These are phyloP conservation scores for Thyridium curvatum DNA, from an alignment of 2,329 filamentous ascomycete species.

Conservation along the genomic window DNA sequence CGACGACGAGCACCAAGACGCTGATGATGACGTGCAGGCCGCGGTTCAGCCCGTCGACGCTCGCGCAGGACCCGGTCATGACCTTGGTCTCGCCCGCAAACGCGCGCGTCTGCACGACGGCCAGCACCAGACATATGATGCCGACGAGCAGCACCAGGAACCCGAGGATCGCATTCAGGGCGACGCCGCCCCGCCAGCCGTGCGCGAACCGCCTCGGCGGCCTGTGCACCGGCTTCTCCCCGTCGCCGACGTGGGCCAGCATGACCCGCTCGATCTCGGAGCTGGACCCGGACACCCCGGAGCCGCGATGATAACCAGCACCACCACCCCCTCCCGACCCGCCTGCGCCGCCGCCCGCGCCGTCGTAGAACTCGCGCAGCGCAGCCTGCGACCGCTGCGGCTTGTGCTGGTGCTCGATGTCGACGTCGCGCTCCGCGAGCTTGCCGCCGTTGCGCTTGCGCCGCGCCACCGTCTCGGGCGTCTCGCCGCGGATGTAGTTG, in stretches of 20 bases:
- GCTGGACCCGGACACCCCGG: slow-evolving; percentile 4
- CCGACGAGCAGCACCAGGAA: slow-evolving; percentile 29
- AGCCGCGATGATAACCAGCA: slow-evolving; percentile 5
- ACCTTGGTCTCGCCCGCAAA: slow-evolving; percentile 28
- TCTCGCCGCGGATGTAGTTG: slow-evolving; percentile 49
- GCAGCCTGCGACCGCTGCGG: slow-evolving; percentile 25
- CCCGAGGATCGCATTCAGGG: slow-evolving; percentile 34
- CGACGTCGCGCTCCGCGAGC: slow-evolving; percentile 21
- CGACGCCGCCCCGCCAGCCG: slow-evolving; percentile 43
- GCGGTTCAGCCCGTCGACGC: slow-evolving; percentile 27
- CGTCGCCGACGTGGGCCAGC: too few relatives aligned
- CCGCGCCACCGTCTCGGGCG: slow-evolving; percentile 42
- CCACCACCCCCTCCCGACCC: too few relatives aligned
- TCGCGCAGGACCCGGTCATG: slow-evolving; percentile 29
- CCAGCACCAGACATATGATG: slow-evolving; percentile 27
- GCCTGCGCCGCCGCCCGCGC: slow-evolving; percentile 5
- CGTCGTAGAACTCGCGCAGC: slow-evolving; percentile 17
- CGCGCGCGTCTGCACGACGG: slow-evolving; percentile 18
- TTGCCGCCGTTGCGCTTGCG: slow-evolving; percentile 31
- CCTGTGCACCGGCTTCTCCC: too few relatives aligned
- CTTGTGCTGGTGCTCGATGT: slow-evolving; percentile 19
- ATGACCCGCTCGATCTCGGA: slow-evolving; percentile 1
- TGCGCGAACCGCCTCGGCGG: slow-evolving; percentile 16
- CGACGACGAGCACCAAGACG: slow-evolving; percentile 31
- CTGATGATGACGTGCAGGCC: slow-evolving; percentile 39